A percentile compares a stretch with the other conserved stretches of the same genome.
These are phyloP conservation scores for Phytophthora pisi DNA, from an alignment of 352 stramenopile species.

Conservation along the genomic window DNA sequence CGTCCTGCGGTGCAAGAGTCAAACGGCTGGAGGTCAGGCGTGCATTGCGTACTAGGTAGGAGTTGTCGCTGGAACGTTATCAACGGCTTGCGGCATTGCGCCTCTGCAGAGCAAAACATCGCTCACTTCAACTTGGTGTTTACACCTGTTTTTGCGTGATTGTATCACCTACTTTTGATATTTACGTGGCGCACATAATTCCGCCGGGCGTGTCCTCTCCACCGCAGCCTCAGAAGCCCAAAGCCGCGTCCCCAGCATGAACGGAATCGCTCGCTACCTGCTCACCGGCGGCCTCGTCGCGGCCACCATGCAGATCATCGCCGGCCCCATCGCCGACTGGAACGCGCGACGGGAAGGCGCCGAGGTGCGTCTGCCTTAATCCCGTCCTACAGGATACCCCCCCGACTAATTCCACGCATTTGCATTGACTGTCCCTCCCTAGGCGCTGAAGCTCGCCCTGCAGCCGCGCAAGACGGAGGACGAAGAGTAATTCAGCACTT, in stretches of 20 bases:
- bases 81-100: background rate
- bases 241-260: conserved; percentile 46
- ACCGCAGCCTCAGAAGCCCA: conserved; percentile 26
- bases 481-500: conserved; percentile 49
- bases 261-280: conserved; percentile 76
- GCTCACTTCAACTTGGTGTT: background rate
- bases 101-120: background rate
- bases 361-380: conserved; percentile 38
- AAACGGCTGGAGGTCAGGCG: background rate
- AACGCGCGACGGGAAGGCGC: conserved; percentile 73
- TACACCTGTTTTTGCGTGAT: background rate
- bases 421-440: background rate
- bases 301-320: conserved; percentile 70
- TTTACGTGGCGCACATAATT: conserved; percentile 3
- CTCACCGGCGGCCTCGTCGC: conserved; percentile 72
- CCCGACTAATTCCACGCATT: background rate
- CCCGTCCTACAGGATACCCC: background rate
- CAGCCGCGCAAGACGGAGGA: conserved; percentile 55
- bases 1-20: background rate
- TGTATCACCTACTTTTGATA: background rate
- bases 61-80: background rate
- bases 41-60: background rate
- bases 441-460: conserved; percentile 72
- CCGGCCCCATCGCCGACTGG: conserved; percentile 72
- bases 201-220: conserved; percentile 7